Evolutionary conservation across 2,329 filamentous ascomycete species (phyloP).

Genomic region (Colletotrichum plurivorum): DNA sequence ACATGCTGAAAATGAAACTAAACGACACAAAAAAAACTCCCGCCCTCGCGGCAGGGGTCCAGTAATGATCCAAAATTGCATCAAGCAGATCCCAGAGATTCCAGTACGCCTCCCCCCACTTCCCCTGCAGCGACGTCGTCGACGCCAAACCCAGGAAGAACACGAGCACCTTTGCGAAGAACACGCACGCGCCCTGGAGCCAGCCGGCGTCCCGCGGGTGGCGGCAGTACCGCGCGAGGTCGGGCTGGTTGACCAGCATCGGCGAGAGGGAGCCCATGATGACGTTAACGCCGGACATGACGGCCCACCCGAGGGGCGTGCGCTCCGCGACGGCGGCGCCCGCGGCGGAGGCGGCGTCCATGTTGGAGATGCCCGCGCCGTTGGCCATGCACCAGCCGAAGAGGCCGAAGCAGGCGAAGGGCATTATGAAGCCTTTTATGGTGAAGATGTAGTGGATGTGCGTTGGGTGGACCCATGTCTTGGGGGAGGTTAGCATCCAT

Average conservation of each 20-base stretch:
- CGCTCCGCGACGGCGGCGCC: conserved; percentile 44
- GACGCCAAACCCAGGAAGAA: conserved; percentile 48
- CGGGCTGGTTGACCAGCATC: conserved; percentile 53
- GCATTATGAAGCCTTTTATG: conserved; percentile 52
- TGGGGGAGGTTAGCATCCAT: not conserved
- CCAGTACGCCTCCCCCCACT: conserved; percentile 54
- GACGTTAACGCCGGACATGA: conserved; percentile 55
- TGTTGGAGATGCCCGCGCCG: conserved; percentile 45
- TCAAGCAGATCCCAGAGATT: conserved; percentile 54
- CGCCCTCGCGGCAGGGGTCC: conserved; percentile 47
- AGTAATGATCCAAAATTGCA: conserved; percentile 53
- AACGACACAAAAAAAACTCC: conserved; percentile 51
- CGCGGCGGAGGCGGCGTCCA: conserved; percentile 46
- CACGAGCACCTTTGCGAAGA: conserved; percentile 46
- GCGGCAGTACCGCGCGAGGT: conserved; percentile 53
- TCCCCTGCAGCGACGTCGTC: conserved; percentile 51
- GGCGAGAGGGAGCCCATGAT: conserved; percentile 53
- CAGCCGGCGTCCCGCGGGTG: conserved; percentile 48
- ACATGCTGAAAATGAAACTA: conserved; percentile 43
- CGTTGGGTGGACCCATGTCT: conserved; percentile 52
- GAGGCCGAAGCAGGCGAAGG: conserved; percentile 52
- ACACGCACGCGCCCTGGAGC: conserved; percentile 48
- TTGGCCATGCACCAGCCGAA: conserved; percentile 52
- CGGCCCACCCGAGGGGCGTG: conserved; percentile 52
- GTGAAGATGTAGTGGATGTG: conserved; percentile 53